phyloP scores from a whole-genome alignment of 1,284 basidiomycete genomes.

The Entoloma clypeatum region DNA sequence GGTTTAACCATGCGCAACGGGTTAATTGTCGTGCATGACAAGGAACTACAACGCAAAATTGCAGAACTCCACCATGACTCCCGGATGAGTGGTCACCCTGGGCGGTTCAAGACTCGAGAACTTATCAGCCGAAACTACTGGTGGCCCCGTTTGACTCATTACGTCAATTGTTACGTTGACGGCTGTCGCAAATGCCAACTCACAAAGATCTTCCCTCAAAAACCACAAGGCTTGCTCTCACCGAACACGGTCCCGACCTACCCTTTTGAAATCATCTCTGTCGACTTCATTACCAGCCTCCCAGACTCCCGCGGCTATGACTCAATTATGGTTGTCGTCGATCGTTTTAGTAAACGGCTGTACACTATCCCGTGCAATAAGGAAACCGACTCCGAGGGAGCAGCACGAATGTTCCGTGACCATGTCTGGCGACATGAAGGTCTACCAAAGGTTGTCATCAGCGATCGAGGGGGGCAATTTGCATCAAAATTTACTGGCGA shows the following conservation, averaged over 20 bases:
- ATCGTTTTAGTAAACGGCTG: conserved; percentile 19
- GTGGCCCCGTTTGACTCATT: conserved; percentile 38
- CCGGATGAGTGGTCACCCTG: conserved; percentile 36
- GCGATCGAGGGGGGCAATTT: conserved; percentile 34
- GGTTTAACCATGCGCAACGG: background rate
- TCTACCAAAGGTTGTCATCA: conserved; percentile 20
- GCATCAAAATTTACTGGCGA: conserved; percentile 25
- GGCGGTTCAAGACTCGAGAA: conserved; percentile 34
- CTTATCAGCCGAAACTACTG: conserved; percentile 35
- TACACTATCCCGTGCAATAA: conserved; percentile 18
- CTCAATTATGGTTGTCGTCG: conserved; percentile 27
- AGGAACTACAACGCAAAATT: conserved; percentile 14
- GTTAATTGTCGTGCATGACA: background rate
- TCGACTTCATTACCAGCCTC: conserved; percentile 27
- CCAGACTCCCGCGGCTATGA: conserved; percentile 27
- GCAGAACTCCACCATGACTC: conserved; percentile 29
- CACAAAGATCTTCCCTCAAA: conserved; percentile 27
- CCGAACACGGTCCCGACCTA: conserved; percentile 24
- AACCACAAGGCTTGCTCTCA: conserved; percentile 22
- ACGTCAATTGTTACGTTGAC: conserved; percentile 31
- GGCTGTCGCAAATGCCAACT: conserved; percentile 37
- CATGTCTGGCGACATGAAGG: conserved; percentile 19
- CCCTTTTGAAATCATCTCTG: conserved; percentile 30
- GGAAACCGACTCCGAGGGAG: conserved; percentile 12
- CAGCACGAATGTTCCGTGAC: conserved; percentile 16